Conservation (phyloP, 805 yeast genomes). For the Yarrowia sp. region DNA sequence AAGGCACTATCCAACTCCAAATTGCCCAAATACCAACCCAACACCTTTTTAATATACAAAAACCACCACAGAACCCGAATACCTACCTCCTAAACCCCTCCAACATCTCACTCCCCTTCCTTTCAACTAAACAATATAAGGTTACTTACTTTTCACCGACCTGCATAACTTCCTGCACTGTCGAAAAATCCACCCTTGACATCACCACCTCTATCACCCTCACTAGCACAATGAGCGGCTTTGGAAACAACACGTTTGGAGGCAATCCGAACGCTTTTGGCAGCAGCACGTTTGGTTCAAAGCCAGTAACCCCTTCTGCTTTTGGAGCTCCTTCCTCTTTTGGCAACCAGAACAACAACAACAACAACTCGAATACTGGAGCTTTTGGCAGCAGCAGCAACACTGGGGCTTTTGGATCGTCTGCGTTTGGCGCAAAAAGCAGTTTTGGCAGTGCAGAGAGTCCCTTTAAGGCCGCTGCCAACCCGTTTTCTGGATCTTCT, state of each 20-base stretch:
- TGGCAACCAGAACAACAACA: neutral
- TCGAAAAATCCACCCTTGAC: neutral
- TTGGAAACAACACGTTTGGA: neutral
- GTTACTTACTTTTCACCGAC: too few relatives aligned
- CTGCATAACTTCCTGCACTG: neutral
- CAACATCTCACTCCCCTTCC: too few relatives aligned
- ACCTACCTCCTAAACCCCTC: too few relatives aligned
- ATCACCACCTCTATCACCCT: neutral
- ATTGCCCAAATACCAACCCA: too few relatives aligned
- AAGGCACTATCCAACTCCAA: too few relatives aligned
- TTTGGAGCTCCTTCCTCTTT: neutral
- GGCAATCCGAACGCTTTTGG: neutral
- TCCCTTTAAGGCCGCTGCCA: conserved; percentile 7
- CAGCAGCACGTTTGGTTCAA: conserved; percentile 1
- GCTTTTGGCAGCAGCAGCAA: neutral
- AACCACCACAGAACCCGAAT: too few relatives aligned
- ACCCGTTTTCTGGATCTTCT: conserved; percentile 7
- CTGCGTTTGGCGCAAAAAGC: neutral
- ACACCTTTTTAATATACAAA: too few relatives aligned
- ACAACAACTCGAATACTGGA: neutral
- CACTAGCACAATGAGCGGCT: neutral
- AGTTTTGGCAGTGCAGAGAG: conserved; percentile 30
- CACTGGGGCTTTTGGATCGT: neutral
- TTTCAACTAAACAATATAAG: too few relatives aligned
- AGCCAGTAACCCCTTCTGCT: neutral